Conservation (phyloP, 2,329 filamentous ascomycete species). For the Colletotrichum caudatum region DNA sequence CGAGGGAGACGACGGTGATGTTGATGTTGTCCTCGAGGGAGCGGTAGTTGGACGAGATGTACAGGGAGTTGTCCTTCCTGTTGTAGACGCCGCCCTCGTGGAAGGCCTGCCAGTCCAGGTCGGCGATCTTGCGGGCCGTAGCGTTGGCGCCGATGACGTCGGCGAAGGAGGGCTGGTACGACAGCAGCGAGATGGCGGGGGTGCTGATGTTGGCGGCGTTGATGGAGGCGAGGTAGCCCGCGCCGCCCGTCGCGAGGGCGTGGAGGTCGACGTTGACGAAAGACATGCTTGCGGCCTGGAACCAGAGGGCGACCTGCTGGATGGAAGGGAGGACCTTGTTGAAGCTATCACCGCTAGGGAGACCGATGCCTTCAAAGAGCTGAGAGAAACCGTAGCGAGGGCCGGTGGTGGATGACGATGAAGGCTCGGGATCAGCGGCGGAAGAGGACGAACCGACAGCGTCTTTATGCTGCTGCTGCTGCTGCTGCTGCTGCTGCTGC, state of each 20-base stretch:
- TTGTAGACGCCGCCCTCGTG: constrained; percentile 43
- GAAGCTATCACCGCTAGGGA: constrained; percentile 14
- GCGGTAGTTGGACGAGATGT: constrained; percentile 40
- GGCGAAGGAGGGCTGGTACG: constrained; percentile 35
- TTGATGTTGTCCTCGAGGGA: constrained; percentile 39
- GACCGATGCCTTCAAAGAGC: constrained; percentile 32
- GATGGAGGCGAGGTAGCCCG: constrained; percentile 39
- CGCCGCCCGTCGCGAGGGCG: constrained; percentile 37
- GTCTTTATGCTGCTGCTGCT: constrained; percentile 24
- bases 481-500: not conserved
- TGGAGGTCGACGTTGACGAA: constrained; percentile 36
- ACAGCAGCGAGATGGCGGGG: constrained; percentile 36
- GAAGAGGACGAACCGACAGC: constrained; percentile 44
- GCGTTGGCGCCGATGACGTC: constrained; percentile 35
- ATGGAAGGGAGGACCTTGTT: constrained; percentile 11
- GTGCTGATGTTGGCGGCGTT: constrained; percentile 30
- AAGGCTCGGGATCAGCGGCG: constrained; percentile 47
- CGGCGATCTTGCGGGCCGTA: constrained; percentile 37
- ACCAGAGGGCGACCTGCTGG: constrained; percentile 25
- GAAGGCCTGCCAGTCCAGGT: constrained; percentile 40
- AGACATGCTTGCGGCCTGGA: constrained; percentile 33
- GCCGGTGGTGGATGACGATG: constrained; percentile 43
- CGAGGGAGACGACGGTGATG: constrained; percentile 43
- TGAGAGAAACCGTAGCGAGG: constrained; percentile 30
- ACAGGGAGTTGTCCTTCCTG: constrained; percentile 40